These are phyloP conservation scores for Saccharomycopsis malanga DNA, from an alignment of 805 yeast genomes.

Conservation along the genomic window DNA sequence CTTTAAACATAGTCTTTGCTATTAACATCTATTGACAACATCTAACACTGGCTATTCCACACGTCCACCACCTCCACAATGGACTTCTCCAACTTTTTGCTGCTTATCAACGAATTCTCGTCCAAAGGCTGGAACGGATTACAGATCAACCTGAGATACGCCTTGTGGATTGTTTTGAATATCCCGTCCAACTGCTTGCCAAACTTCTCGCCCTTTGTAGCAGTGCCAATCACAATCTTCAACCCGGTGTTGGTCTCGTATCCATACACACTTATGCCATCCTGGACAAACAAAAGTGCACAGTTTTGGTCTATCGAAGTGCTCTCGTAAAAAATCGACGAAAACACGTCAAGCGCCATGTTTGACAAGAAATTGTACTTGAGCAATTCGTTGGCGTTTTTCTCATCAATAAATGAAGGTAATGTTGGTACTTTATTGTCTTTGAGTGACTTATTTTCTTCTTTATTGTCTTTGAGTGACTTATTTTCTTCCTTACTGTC, in stretches of 20 bases:
- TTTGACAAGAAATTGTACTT: constrained; percentile 68
- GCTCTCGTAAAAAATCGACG: constrained; percentile 42
- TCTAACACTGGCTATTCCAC: constrained; percentile 19
- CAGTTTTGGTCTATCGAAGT: constrained; percentile 30
- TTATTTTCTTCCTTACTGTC: neutral
- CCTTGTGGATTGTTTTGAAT: constrained; percentile 42
- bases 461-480: neutral
- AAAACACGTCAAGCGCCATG: constrained; percentile 65
- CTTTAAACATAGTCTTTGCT: too few relatives aligned
- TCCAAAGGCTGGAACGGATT: constrained; percentile 51
- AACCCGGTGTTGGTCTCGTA: constrained; percentile 62
- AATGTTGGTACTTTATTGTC: neutral
- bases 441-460: too few relatives aligned
- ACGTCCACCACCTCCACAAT: constrained; percentile 19
- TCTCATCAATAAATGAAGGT: constrained; percentile 26
- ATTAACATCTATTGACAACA: too few relatives aligned
- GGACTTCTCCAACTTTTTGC: constrained; percentile 16
- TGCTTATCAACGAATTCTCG: constrained; percentile 25
- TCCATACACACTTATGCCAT: constrained; percentile 61
- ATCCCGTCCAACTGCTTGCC: constrained; percentile 22
- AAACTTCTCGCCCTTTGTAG: constrained; percentile 28
- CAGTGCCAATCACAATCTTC: constrained; percentile 54
- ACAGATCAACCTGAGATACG: constrained; percentile 49
- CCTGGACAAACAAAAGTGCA: constrained; percentile 55
- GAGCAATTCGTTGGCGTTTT: constrained; percentile 39